Percentiles rank a stretch among this genome's conserved stretches.
Conservation (phyloP, 306 rosid species). For the Purshia tridentata region DNA sequence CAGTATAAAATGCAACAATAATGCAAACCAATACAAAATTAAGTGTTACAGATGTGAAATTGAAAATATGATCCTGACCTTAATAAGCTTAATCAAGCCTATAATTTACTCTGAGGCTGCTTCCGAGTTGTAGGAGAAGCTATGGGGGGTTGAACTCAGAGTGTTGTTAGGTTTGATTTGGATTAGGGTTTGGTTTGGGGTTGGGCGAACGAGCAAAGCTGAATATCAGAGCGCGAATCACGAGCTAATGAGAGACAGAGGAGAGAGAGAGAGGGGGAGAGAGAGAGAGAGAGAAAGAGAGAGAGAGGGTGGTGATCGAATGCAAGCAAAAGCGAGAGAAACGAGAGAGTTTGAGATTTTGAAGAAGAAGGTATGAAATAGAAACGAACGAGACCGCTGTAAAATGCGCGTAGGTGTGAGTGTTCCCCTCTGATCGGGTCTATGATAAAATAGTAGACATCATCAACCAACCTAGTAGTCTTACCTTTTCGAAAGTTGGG, state of each 20-base stretch:
- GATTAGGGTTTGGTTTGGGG: constrained; percentile 11
- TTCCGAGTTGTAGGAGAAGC: constrained; percentile 23
- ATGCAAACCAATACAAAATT: too few species aligned
- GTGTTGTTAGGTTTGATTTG: constrained; percentile 39
- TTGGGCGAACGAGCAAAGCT: neutral
- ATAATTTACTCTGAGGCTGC: constrained; percentile 29
- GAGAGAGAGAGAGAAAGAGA: neutral
- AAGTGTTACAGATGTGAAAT: neutral
- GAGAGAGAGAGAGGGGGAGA: constrained; percentile 7
- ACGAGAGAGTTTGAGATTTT: neutral
- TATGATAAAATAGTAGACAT: neutral
- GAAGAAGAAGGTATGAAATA: constrained; percentile 14
- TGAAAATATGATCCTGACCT: constrained; percentile 35
- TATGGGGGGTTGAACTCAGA: constrained; percentile 15
- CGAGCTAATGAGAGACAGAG: neutral
- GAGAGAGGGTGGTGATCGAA: constrained; percentile 1
- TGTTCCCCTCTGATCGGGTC: constrained; percentile 9
- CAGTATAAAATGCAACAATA: neutral
- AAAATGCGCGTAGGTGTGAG: neutral
- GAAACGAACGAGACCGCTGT: constrained; percentile 10
- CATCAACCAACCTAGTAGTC: neutral
- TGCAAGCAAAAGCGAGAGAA: neutral
- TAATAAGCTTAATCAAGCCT: constrained; percentile 26
- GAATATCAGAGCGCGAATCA: constrained; percentile 27
- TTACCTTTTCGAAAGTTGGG: too few species aligned